Evolutionary conservation across 176 grass and related monocot genomes (phyloP).

Genomic region (Panicum miliaceum): DNA sequence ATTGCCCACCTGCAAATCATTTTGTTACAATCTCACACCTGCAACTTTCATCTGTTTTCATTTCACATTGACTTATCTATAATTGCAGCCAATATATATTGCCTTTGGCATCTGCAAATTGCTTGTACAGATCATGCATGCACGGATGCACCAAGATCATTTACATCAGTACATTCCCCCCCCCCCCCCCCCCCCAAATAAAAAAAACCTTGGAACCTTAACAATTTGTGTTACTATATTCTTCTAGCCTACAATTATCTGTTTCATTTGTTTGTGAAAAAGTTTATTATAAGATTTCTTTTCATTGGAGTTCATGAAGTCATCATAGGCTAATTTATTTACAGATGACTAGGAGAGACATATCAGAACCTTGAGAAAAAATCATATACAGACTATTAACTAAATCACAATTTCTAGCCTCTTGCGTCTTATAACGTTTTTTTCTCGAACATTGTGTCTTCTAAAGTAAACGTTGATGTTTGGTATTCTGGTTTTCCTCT

Average conservation of each 20-base stretch:
- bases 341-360: background rate
- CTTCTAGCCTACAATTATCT: background rate
- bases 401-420: background rate
- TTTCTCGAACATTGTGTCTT: background rate
- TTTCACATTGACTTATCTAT: background rate
- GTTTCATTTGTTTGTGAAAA: background rate
- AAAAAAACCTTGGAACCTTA: constrained; percentile 18
- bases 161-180: background rate
- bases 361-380: background rate
- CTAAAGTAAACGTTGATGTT: background rate
- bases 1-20: background rate
- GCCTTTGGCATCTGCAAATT: background rate
- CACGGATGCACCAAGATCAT: constrained; percentile 23
- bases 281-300: background rate
- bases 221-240: background rate
- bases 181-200: no score
- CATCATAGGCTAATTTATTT: background rate
- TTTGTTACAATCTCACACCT: background rate
- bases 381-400: background rate
- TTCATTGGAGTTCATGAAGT: background rate
- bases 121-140: background rate
- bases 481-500: background rate
- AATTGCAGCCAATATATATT: background rate
- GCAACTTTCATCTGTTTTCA: background rate
- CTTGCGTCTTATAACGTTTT: background rate